These are phyloP conservation scores for Chamaecrista fasciculata DNA, from an alignment of 306 rosid genomes.

Conservation along the genomic window DNA sequence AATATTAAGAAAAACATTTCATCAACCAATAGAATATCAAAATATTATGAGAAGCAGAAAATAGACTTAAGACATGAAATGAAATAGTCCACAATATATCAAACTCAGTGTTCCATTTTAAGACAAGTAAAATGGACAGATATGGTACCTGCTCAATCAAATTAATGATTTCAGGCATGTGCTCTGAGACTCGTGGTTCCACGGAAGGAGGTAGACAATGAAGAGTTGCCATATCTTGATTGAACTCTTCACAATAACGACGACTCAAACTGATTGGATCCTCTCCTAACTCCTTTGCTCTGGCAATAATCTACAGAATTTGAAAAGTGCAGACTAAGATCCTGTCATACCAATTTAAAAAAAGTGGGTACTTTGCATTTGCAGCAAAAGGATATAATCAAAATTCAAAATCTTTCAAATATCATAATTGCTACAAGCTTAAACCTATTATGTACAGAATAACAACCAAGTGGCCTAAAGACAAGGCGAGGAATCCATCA, in stretches of 20 bases:
- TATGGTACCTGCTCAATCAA: conserved; percentile 80
- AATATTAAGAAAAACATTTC: conserved; percentile 15
- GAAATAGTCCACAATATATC: neutral
- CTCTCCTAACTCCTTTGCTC: conserved; percentile 86
- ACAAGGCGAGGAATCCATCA: neutral
- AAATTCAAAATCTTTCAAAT: neutral
- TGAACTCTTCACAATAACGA: conserved; percentile 77
- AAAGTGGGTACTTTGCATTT: conserved; percentile 51
- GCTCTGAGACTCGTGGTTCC: conserved; percentile 93
- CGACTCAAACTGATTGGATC: conserved; percentile 81
- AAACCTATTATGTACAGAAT: neutral
- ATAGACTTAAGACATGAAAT: conserved; percentile 1
- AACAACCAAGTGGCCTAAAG: conserved; percentile 5
- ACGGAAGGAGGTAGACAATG: conserved; percentile 78
- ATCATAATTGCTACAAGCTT: neutral
- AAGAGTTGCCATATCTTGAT: conserved; percentile 70
- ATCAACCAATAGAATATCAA: conserved; percentile 1
- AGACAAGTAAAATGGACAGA: conserved; percentile 7
- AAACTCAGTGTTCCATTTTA: conserved; percentile 5
- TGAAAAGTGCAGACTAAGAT: conserved; percentile 91
- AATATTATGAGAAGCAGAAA: conserved; percentile 23
- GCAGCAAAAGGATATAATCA: conserved; percentile 24
- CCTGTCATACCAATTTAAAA: conserved; percentile 82
- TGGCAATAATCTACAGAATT: conserved; percentile 93
- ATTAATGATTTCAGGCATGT: conserved; percentile 79